A percentile compares a stretch with the other conserved stretches of the same genome.
Conservation (phyloP, 805 yeast genomes). For the Starmerella powellii region DNA sequence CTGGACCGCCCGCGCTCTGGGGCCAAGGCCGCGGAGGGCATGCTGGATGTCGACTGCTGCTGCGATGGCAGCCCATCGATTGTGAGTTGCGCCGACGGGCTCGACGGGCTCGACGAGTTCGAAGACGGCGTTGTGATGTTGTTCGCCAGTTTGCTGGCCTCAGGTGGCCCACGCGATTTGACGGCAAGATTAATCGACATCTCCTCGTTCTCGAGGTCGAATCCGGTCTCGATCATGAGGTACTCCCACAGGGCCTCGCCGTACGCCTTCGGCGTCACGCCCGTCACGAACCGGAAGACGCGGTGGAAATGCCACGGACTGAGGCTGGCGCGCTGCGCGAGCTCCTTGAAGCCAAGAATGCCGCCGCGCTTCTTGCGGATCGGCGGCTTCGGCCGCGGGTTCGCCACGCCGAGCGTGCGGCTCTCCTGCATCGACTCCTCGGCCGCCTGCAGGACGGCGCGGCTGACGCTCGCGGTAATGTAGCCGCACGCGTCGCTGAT, state of each 20-base stretch:
- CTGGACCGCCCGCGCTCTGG: background rate
- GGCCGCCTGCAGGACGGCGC: constrained; percentile 30
- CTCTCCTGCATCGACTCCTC: constrained; percentile 22
- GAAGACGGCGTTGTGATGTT: constrained; percentile 1
- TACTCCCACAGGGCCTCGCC: constrained; percentile 62
- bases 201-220: constrained; percentile 21
- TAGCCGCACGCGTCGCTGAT: constrained; percentile 74
- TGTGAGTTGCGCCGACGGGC: background rate
- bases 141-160: background rate
- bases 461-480: constrained; percentile 67
- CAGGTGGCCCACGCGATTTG: background rate
- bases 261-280: constrained; percentile 76
- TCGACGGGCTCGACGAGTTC: constrained; percentile 7
- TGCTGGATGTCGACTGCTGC: background rate
- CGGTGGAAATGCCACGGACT: constrained; percentile 92
- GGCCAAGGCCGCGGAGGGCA: too few relatives aligned
- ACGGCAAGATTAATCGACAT: constrained; percentile 10
- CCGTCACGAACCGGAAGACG: constrained; percentile 75
- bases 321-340: constrained; percentile 71
- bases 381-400: constrained; percentile 19
- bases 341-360: constrained; percentile 54
- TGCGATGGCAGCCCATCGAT: background rate
- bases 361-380: constrained; percentile 32
- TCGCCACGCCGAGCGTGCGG: constrained; percentile 4
- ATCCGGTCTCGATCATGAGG: constrained; percentile 22